A percentile compares a stretch with the other conserved stretches of the same genome.
Evolutionary conservation across 768 basidiomycete species (phyloP).

Genomic region (Hygrophorus pudorinus): DNA sequence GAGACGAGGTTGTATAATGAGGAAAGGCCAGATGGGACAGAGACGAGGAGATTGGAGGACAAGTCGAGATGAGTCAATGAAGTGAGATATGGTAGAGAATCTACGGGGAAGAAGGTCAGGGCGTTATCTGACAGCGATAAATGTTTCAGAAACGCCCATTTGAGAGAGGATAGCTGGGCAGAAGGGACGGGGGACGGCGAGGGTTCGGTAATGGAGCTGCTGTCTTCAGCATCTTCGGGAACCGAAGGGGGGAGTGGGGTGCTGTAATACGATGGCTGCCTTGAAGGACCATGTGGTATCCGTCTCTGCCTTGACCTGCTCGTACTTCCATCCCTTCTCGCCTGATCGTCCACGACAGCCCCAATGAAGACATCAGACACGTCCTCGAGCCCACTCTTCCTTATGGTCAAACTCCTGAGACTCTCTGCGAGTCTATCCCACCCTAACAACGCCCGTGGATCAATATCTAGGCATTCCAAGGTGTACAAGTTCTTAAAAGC

Average conservation of each 20-base stretch:
- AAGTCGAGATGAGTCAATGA: slow-evolving; percentile 79
- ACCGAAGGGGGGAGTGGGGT: slow-evolving; percentile 49
- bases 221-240: slow-evolving; percentile 32
- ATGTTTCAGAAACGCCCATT: slow-evolving; percentile 70
- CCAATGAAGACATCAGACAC: slow-evolving; percentile 67
- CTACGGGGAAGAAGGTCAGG: slow-evolving; percentile 69
- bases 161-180: slow-evolving; percentile 40
- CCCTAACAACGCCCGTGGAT: slow-evolving; percentile 72
- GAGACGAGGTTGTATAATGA: slow-evolving; percentile 70
- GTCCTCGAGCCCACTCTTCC: slow-evolving; percentile 75
- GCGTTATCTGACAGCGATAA: slow-evolving; percentile 74
- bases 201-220: slow-evolving; percentile 1
- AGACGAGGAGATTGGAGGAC: slow-evolving; percentile 84
- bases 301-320: slow-evolving; percentile 36
- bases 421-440: slow-evolving; percentile 74
- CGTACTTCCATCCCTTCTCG: slow-evolving; percentile 46
- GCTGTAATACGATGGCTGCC: slow-evolving; percentile 36
- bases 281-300: slow-evolving; percentile 28
- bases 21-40: slow-evolving; percentile 71
- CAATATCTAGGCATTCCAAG: slow-evolving; percentile 69
- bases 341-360: slow-evolving; percentile 71
- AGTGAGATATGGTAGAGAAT: slow-evolving; percentile 54
- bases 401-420: slow-evolving; percentile 64
- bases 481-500: slow-evolving; percentile 77
- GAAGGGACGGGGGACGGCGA: slow-evolving; percentile 19